Conservation (phyloP, 495 filamentous ascomycete genomes). For the Tuber microsphaerosporum region DNA sequence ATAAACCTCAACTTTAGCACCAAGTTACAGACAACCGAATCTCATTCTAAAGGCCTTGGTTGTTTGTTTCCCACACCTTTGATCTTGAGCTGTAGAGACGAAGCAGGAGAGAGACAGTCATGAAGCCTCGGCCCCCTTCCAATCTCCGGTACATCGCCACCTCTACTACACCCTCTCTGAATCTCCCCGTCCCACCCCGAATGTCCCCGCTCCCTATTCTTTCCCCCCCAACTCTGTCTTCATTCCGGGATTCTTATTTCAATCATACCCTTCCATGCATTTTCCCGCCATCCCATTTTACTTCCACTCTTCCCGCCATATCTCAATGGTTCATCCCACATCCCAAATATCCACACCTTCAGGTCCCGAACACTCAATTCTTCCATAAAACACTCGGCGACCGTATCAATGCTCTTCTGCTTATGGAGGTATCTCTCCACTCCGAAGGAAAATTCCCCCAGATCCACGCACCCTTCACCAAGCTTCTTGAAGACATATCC, state of each 20-base stretch:
- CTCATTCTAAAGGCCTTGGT: neutral
- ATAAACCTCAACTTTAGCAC: neutral
- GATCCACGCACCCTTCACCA: slow-evolving; percentile 18
- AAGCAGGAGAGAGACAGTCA: neutral
- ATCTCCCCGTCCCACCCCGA: neutral
- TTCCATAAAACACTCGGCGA: slow-evolving; percentile 20
- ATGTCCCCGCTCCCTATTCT: slow-evolving; percentile 20
- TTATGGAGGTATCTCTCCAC: slow-evolving; percentile 22
- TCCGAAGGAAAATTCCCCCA: slow-evolving; percentile 20
- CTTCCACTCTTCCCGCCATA: slow-evolving; percentile 29
- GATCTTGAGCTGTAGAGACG: neutral
- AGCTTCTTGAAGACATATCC: slow-evolving; percentile 29
- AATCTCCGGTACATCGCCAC: neutral
- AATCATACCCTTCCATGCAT: slow-evolving; percentile 18
- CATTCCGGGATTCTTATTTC: slow-evolving; percentile 24
- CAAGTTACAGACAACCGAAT: neutral
- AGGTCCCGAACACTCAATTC: slow-evolving; percentile 10
- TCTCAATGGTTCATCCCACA: slow-evolving; percentile 30
- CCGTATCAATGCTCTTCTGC: slow-evolving; percentile 6
- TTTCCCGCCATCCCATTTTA: slow-evolving; percentile 28
- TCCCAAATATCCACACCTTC: slow-evolving; percentile 7
- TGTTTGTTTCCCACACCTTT: neutral
- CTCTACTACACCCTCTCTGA: neutral
- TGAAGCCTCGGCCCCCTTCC: neutral
- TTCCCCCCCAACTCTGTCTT: slow-evolving; percentile 11